Evolutionary conservation across 2,329 filamentous ascomycete genomes (phyloP).

Genomic region (Chaetomiaceae sp.): DNA sequence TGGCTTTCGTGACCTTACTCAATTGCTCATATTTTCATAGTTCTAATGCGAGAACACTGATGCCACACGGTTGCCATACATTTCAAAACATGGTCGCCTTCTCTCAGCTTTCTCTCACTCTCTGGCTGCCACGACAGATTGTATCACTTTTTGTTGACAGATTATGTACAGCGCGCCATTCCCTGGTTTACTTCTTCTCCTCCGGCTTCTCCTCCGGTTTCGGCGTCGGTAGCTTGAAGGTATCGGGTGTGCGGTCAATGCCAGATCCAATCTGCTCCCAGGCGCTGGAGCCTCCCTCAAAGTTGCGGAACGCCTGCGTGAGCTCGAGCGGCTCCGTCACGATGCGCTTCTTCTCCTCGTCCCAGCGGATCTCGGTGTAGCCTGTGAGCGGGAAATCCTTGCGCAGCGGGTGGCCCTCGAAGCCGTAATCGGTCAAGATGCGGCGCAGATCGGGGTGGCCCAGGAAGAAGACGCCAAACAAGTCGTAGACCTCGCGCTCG

Average conservation of each 20-base stretch:
- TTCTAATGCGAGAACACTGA: too few relatives aligned
- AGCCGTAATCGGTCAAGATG: slow-evolving; percentile 99
- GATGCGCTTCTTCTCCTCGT: slow-evolving; percentile 99
- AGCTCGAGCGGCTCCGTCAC: slow-evolving; percentile 96
- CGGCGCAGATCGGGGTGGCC: slow-evolving; percentile 92
- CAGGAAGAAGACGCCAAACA: slow-evolving; percentile 95
- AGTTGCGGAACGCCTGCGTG: slow-evolving; percentile 98
- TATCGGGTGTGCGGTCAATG: slow-evolving; percentile 72
- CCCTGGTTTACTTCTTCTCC: slow-evolving; percentile 73
- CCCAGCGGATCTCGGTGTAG: slow-evolving; percentile 96
- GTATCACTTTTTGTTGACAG: slow-evolving; percentile 13
- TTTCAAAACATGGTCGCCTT: too few relatives aligned
- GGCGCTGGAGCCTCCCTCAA: slow-evolving; percentile 77
- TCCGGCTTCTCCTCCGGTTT: slow-evolving; percentile 92
- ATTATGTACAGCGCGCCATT: slow-evolving; percentile 22
- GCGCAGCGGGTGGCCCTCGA: slow-evolving; percentile 92
- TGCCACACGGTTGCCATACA: too few relatives aligned
- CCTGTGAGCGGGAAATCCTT: slow-evolving; percentile 98
- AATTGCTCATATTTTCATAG: too few relatives aligned
- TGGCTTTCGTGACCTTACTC: too few relatives aligned
- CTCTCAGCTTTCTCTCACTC: not conserved
- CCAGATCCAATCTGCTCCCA: slow-evolving; percentile 66
- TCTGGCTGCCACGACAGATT: not conserved
- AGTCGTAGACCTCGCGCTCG: slow-evolving; percentile 94
- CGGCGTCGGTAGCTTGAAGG: slow-evolving; percentile 89